phyloP scores from a whole-genome alignment of 495 filamentous ascomycete species.

The Coniosporium apollinis region DNA sequence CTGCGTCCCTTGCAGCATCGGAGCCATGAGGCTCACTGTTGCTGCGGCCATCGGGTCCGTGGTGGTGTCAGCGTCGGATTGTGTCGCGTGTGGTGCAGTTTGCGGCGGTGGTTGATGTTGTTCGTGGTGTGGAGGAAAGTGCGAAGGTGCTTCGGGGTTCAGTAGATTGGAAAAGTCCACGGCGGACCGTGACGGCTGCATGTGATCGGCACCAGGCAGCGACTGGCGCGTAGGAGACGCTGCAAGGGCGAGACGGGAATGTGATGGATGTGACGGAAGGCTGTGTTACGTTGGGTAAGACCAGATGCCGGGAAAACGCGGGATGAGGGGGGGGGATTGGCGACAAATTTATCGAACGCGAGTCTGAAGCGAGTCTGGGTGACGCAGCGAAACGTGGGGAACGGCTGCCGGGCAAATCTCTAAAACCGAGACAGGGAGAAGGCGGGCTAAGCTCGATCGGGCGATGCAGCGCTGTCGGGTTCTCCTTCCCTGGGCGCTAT shows the following conservation, averaged over 20 bases:
- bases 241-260: no score
- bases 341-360: constrained; percentile 3
- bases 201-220: constrained; percentile 30
- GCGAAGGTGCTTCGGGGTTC: constrained; percentile 29
- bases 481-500: no score
- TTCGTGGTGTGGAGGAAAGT: constrained; percentile 18
- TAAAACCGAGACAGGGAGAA: no score
- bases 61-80: constrained; percentile 28
- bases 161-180: constrained; percentile 68
- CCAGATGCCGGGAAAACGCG: constrained; percentile 3
- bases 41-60: constrained; percentile 52
- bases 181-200: constrained; percentile 55
- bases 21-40: constrained; percentile 49
- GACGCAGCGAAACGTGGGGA: constrained; percentile 5
- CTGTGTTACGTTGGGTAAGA: constrained; percentile 1
- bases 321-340: constrained; percentile 2
- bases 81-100: constrained; percentile 6
- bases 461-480: no score
- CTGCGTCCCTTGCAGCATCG: constrained; percentile 46
- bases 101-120: constrained; percentile 6
- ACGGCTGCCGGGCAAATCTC: constrained; percentile 1
- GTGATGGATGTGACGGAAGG: no score
- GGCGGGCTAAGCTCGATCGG: no score
- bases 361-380: constrained; percentile 2
- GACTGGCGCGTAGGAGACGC: not conserved